Conservation (phyloP, 1,284 basidiomycete species). For the Cutaneotrichosporon arboriforme region DNA sequence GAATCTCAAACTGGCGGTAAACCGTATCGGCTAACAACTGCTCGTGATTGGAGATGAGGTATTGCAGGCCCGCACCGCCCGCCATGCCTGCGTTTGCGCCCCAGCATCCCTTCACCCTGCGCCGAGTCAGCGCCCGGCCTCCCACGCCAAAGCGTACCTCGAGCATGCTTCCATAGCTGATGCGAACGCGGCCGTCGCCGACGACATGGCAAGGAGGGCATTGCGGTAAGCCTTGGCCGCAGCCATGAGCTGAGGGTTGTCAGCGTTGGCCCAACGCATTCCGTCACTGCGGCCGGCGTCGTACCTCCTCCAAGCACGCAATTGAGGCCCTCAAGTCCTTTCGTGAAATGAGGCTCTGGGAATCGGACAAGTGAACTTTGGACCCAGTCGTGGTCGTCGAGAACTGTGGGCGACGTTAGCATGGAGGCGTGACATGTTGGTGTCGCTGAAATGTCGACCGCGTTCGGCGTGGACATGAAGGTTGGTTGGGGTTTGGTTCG, state of each 20-base stretch:
- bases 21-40: conserved; percentile 80
- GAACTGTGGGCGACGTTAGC: conserved; percentile 26
- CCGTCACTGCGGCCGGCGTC: conserved; percentile 1
- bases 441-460: not conserved
- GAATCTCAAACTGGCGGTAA: conserved; percentile 85
- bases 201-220: conserved; percentile 74
- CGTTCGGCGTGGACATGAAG: not conserved
- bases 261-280: not conserved
- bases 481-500: too few species aligned
- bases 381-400: conserved; percentile 47
- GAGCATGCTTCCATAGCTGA: conserved; percentile 78
- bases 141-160: conserved; percentile 53
- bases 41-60: conserved; percentile 87
- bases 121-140: not conserved
- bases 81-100: conserved; percentile 55
- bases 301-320: conserved; percentile 44
- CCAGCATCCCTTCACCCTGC: conserved; percentile 43
- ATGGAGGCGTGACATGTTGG: not conserved
- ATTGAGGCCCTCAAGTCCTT: conserved; percentile 46
- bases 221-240: conserved; percentile 77
- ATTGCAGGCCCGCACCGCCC: conserved; percentile 75
- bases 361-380: conserved; percentile 38
- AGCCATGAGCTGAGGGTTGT: conserved; percentile 59
- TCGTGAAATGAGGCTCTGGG: conserved; percentile 41
- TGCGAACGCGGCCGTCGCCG: conserved; percentile 78